Percentiles rank a stretch among this genome's conserved stretches.
These are phyloP conservation scores for Rhipidocladum racemiflorum DNA, from an alignment of 176 grass and related monocot species.

Conservation along the genomic window DNA sequence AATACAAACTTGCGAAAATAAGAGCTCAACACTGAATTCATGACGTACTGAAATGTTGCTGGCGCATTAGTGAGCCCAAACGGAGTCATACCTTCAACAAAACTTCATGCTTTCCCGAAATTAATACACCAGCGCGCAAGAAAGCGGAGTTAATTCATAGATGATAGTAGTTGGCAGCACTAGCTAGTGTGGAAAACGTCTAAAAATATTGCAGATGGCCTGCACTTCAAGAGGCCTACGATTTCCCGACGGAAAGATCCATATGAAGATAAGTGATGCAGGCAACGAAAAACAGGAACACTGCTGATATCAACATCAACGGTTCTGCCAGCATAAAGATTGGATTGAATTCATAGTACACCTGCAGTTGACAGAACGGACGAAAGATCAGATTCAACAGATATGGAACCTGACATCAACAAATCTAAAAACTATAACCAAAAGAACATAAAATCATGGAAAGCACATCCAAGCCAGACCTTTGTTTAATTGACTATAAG, in stretches of 20 bases:
- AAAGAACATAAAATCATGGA: not conserved
- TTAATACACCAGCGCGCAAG: not conserved
- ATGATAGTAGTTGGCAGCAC: conserved; percentile 20
- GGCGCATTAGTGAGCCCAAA: no score
- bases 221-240: conserved; percentile 21
- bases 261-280: conserved; percentile 67
- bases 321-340: conserved; percentile 69
- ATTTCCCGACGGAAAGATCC: conserved; percentile 66
- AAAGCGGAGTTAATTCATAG: not conserved
- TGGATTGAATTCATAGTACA: conserved; percentile 66
- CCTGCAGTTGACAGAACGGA: conserved; percentile 44
- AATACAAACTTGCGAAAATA: no score
- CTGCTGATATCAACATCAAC: conserved; percentile 64
- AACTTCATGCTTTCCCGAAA: not conserved
- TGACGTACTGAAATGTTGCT: no score
- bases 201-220: not conserved
- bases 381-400: not conserved
- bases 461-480: not conserved
- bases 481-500: not conserved
- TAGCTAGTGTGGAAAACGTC: not conserved
- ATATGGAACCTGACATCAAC: not conserved
- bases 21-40: no score
- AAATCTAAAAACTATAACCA: not conserved
- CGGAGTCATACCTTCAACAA: no score
- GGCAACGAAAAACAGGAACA: conserved; percentile 56